Evolutionary conservation across 148 eudicot species (phyloP).

Genomic region (Dianthus caryophyllus): DNA sequence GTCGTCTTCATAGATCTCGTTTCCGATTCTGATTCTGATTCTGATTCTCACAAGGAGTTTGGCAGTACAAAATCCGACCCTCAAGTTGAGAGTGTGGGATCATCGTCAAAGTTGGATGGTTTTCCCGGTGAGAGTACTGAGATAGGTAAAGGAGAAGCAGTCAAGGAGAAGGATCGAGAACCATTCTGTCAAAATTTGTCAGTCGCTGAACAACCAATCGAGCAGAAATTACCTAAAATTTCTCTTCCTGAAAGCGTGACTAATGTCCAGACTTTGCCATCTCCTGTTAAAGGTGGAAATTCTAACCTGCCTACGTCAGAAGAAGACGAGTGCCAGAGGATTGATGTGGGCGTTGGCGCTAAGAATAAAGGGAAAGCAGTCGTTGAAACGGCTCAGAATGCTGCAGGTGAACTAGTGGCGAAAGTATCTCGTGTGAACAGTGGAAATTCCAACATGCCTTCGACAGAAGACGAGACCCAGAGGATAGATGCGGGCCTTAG

Average conservation of each 20-base stretch:
- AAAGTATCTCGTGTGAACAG: conserved; percentile 1
- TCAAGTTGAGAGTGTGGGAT: conserved; percentile 13
- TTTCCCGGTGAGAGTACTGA: conserved; percentile 17
- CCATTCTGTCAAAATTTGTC: conserved; percentile 7
- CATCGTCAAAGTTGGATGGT: not conserved
- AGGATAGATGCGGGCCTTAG: not conserved
- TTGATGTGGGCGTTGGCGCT: not conserved
- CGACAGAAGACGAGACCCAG: no score
- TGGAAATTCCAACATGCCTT: no score
- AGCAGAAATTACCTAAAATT: conserved; percentile 22
- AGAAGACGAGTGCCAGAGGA: no score
- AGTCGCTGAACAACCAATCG: conserved; percentile 15
- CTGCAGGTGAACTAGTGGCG: conserved; percentile 36
- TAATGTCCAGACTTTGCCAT: conserved; percentile 28
- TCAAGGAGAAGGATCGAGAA: conserved; percentile 9
- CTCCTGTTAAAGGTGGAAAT: conserved; percentile 28
- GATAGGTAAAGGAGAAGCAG: conserved; percentile 12
- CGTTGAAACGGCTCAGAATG: conserved; percentile 29
- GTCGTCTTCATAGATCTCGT: conserved; percentile 27
- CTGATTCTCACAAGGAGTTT: conserved; percentile 18
- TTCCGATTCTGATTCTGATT: conserved; percentile 23
- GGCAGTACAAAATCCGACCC: conserved; percentile 19
- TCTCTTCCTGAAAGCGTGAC: conserved; percentile 25
- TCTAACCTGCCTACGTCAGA: not conserved
- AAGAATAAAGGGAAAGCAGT: conserved; percentile 18